A percentile compares a stretch with the other conserved stretches of the same genome.
phyloP scores from a whole-genome alignment of 1,139 yeast genomes.

The Chernovozyma sophiae-reginae region DNA sequence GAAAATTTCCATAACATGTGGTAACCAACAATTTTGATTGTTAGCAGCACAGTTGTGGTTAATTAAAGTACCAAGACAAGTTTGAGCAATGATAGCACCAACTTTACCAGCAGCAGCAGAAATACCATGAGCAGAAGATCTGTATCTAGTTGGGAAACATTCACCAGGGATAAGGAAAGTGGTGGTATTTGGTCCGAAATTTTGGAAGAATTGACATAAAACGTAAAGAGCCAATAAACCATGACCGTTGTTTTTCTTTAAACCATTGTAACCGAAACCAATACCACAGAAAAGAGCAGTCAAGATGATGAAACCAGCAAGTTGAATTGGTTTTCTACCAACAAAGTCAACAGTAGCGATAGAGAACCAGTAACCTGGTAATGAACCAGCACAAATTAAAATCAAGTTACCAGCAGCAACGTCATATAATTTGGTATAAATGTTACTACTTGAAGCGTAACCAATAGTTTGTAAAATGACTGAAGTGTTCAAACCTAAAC shows the following conservation, averaged over 20 bases:
- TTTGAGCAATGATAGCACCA: slow-evolving; percentile 96
- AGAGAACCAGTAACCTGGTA: slow-evolving; percentile 87
- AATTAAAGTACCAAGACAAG: slow-evolving; percentile 79
- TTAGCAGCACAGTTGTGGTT: slow-evolving; percentile 67
- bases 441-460: slow-evolving; percentile 59
- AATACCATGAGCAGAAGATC: slow-evolving; percentile 97
- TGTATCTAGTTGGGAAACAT: slow-evolving; percentile 92
- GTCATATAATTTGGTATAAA: slow-evolving; percentile 64
- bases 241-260: slow-evolving; percentile 38
- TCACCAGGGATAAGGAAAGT: slow-evolving; percentile 97
- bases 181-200: slow-evolving; percentile 94
- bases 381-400: slow-evolving; percentile 84
- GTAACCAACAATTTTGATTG: slow-evolving; percentile 68
- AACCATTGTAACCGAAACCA: slow-evolving; percentile 75
- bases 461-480: slow-evolving; percentile 82
- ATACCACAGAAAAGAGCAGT: slow-evolving; percentile 66
- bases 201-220: slow-evolving; percentile 77
- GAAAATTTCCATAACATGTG: slow-evolving; percentile 89
- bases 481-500: slow-evolving; percentile 77
- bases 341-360: slow-evolving; percentile 71
- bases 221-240: slow-evolving; percentile 75
- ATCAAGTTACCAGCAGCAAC: slow-evolving; percentile 86
- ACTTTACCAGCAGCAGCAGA: slow-evolving; percentile 95
- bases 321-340: slow-evolving; percentile 81
- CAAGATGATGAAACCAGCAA: slow-evolving; percentile 66